A percentile compares a stretch with the other conserved stretches of the same genome.
These are phyloP conservation scores for Lactarius deliciosus DNA, from an alignment of 768 basidiomycete genomes.

Conservation along the genomic window DNA sequence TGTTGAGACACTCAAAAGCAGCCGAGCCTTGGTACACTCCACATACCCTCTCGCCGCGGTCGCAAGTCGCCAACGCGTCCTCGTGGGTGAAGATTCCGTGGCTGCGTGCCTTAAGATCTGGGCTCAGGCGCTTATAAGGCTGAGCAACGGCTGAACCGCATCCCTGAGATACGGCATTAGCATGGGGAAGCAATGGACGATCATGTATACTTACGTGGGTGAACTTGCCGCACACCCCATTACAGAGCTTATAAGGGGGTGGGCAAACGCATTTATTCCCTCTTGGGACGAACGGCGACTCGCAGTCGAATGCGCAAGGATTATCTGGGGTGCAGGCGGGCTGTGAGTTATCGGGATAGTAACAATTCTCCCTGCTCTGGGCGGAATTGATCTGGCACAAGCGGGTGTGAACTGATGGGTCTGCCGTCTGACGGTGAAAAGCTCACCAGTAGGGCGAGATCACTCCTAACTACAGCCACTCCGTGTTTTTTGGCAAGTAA, in stretches of 20 bases:
- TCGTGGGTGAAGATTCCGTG: slow-evolving; percentile 34
- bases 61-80: slow-evolving; percentile 37
- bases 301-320: slow-evolving; percentile 41
- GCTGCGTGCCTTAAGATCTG: slow-evolving; percentile 7
- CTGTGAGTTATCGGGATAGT: slow-evolving; percentile 37
- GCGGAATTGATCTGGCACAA: slow-evolving; percentile 37
- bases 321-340: slow-evolving; percentile 37
- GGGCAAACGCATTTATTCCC: slow-evolving; percentile 42
- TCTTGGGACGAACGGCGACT: slow-evolving; percentile 33
- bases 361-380: slow-evolving; percentile 37
- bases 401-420: not conserved
- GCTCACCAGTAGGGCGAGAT: slow-evolving; percentile 33
- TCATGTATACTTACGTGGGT: slow-evolving; percentile 20
- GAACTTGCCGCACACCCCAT: slow-evolving; percentile 40
- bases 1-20: slow-evolving; percentile 45
- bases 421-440: not conserved
- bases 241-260: slow-evolving; percentile 40
- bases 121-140: slow-evolving; percentile 21
- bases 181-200: slow-evolving; percentile 2
- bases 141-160: slow-evolving; percentile 42
- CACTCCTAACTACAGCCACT: slow-evolving; percentile 4
- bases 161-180: slow-evolving; percentile 34
- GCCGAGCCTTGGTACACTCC: slow-evolving; percentile 39
- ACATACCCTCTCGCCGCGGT: slow-evolving; percentile 38
- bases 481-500: slow-evolving; percentile 26